Base-by-base conservation (phyloP, 129 eudicot genomes). In the Flaveria ramosissima region DNA sequence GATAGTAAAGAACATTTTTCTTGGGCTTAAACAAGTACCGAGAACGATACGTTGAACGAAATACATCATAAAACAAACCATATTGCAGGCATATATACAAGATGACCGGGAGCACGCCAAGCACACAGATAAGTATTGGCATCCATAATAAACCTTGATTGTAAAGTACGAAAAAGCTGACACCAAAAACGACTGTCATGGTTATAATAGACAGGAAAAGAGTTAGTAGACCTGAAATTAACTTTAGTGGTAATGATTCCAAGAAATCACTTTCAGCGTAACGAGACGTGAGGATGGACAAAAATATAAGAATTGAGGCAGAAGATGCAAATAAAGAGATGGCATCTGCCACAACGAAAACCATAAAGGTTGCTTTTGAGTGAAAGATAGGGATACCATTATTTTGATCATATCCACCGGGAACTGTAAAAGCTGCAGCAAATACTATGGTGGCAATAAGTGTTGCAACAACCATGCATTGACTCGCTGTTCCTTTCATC, bases 371-470 rank as follows among this genome's bases (percentile, higher is more conserved):
- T 68, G 21, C 53, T 23, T 68, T 69, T 3, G 47, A 56, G 16
- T 26, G 39, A 5, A 82, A 76, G 1, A 62, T 15, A 8, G 81
- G 77, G 36, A 27, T 4, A 21, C 85, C 85, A 16, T 19, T 48
- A 9, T 65, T 13, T 42, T 57, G 75, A 6, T 63, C 59, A 27
- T 80, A 70, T 3, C 89, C 86, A 32, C 83, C 83, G 0, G 85
- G 90, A 13, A 83, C 81, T 0, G 87, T 83, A 52, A 83, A 80
- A 9, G 73, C 77, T 4, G 87, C 84, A 1, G 85, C 83, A 77
- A 86, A 86, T 36, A 81, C 77, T 13, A 86, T 82, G 0, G 83
- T 72, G 16, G 90, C 77, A 20, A 83, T 74, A 4, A 86, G 83
- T 0, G 85, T 59, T 0, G 90, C 83, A 14, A 80, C 83, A 6